Evolutionary conservation across 345 rosid genomes (phyloP).

Genomic region (Lepidium didymum): DNA sequence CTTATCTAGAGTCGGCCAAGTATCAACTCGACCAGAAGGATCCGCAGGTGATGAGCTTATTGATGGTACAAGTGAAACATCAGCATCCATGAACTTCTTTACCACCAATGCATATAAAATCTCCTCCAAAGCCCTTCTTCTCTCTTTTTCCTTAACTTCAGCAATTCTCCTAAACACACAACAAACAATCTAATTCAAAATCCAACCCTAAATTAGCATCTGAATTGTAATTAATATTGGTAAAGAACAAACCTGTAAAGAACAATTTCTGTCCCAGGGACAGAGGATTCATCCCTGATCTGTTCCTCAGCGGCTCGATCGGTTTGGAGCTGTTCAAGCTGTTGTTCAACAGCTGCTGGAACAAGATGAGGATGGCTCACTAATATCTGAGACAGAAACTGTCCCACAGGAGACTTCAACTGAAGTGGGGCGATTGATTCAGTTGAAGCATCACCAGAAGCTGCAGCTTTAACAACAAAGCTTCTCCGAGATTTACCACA

Average conservation of each 20-base stretch:
- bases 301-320: slow-evolving; percentile 66
- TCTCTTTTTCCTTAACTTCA: slow-evolving; percentile 86
- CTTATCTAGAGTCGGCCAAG: slow-evolving; percentile 58
- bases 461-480: slow-evolving; percentile 52
- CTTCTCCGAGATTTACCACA: slow-evolving; percentile 38
- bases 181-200: not conserved
- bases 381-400: slow-evolving; percentile 76
- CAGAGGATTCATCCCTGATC: slow-evolving; percentile 48
- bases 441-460: slow-evolving; percentile 47
- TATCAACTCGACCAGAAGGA: slow-evolving; percentile 55
- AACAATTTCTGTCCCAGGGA: slow-evolving; percentile 64
- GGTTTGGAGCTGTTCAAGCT: slow-evolving; percentile 84
- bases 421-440: slow-evolving; percentile 67
- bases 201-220: not conserved
- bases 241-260: slow-evolving; percentile 58
- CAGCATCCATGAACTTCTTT: slow-evolving; percentile 85
- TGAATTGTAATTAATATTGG: not conserved
- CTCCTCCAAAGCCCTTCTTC: slow-evolving; percentile 77
- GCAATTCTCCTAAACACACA: slow-evolving; percentile 70
- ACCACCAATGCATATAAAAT: slow-evolving; percentile 86
- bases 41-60: slow-evolving; percentile 41
- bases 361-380: slow-evolving; percentile 89
- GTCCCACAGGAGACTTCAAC: slow-evolving; percentile 87
- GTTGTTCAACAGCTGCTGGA: slow-evolving; percentile 92
- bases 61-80: slow-evolving; percentile 69